Evolutionary conservation across 2,329 filamentous ascomycete genomes (phyloP).

Genomic region (Hypomyces rosellus): DNA sequence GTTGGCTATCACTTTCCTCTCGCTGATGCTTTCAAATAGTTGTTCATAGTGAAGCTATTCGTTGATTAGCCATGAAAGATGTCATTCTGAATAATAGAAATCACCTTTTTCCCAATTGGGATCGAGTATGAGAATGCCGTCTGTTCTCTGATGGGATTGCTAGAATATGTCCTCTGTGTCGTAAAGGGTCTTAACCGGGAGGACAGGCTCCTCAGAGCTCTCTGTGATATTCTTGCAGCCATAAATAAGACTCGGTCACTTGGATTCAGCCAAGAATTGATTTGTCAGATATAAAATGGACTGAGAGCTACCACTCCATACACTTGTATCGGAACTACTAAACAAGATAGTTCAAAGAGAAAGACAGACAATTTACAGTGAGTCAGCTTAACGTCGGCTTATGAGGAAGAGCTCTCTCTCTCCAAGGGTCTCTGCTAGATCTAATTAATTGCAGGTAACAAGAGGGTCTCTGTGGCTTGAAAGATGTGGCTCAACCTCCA

Average conservation of each 20-base stretch:
- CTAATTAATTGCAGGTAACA: not conserved
- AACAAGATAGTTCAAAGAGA: too few species aligned
- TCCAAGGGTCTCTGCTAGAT: not conserved
- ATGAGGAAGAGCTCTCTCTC: too few species aligned
- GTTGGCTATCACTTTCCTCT: constrained; percentile 22
- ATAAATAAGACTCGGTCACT: constrained; percentile 18
- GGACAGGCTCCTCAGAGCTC: constrained; percentile 16
- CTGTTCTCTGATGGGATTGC: constrained; percentile 10
- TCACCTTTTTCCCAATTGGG: constrained; percentile 4
- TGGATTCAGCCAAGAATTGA: not conserved
- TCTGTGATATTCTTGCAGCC: constrained; percentile 15
- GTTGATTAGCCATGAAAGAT: not conserved
- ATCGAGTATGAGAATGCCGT: constrained; percentile 19
- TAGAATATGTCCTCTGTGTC: constrained; percentile 13
- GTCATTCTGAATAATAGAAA: not conserved
- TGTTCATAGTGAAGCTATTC: constrained; percentile 12
- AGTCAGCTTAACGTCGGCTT: too few species aligned
- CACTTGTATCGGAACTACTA: too few species aligned
- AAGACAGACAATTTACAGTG: too few species aligned
- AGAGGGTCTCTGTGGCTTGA: constrained; percentile 5
- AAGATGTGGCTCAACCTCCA: too few species aligned
- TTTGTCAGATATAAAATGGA: not conserved
- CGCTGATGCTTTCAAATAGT: constrained; percentile 17
- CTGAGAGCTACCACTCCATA: too few species aligned
- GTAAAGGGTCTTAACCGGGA: not conserved